Evolutionary conservation across 139 green algal genomes (phyloP).

Genomic region (Closterium sp.): DNA sequence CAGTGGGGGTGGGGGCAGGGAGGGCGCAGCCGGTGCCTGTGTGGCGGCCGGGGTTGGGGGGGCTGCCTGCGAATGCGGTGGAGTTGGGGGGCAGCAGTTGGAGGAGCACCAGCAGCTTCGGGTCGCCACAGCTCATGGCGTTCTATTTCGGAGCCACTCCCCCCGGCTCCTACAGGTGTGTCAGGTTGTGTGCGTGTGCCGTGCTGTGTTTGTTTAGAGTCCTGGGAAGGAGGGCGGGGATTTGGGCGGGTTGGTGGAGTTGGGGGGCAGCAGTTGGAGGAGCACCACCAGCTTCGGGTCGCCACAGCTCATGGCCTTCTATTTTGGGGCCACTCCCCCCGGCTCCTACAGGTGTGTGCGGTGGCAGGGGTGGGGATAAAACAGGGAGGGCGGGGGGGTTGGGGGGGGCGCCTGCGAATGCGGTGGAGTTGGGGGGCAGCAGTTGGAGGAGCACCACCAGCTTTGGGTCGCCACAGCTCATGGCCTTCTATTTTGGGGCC

Average conservation of each 20-base stretch:
- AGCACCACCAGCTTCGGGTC: not conserved
- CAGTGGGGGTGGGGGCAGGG: not conserved
- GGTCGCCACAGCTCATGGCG: slow-evolving; percentile 8
- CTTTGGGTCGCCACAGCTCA: not conserved
- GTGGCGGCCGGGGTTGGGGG: not conserved
- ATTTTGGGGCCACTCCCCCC: too few relatives aligned
- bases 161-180: slow-evolving; percentile 32
- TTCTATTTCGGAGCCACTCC: slow-evolving; percentile 50
- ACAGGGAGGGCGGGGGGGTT: too few relatives aligned
- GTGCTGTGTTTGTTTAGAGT: too few relatives aligned
- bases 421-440: not conserved
- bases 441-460: not conserved
- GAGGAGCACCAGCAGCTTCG: not conserved
- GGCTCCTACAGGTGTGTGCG: not conserved
- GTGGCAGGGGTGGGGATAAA: not conserved
- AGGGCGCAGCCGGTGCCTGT: not conserved
- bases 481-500: slow-evolving; percentile 49
- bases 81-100: not conserved
- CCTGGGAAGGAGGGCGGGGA: too few relatives aligned
- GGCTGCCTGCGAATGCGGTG: not conserved
- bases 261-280: not conserved
- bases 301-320: not conserved
- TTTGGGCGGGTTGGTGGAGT: too few relatives aligned
- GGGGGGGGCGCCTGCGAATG: too few relatives aligned
- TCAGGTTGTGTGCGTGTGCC: not conserved